Conservation (phyloP, 192 early-diverging fungal genomes). For the Entomortierella parvispora region DNA sequence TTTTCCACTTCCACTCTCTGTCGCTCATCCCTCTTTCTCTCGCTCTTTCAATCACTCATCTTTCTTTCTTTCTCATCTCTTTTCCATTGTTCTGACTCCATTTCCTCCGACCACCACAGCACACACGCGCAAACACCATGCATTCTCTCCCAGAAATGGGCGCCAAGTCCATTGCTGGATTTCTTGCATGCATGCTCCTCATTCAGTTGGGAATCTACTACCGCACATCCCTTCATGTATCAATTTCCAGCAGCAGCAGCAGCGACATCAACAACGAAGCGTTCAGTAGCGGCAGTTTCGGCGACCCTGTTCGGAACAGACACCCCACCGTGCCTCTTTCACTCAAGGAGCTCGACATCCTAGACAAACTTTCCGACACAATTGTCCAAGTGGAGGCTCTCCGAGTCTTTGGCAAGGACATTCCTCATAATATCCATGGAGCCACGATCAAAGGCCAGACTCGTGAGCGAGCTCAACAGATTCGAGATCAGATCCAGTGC, state of each 20-base stretch:
- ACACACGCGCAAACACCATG: not conserved
- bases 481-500: constrained; percentile 42
- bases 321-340: constrained; percentile 16
- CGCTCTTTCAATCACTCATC: too few relatives aligned
- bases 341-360: not conserved
- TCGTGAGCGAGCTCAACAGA: not conserved
- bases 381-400: constrained; percentile 11
- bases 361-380: constrained; percentile 12
- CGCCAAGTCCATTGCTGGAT: not conserved
- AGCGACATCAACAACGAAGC: not conserved
- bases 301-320: not conserved
- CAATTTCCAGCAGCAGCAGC: not conserved
- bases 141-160: not conserved
- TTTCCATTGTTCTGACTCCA: too few relatives aligned
- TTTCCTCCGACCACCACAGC: too few relatives aligned
- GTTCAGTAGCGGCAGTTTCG: not conserved
- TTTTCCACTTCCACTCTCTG: too few relatives aligned
- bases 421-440: constrained; percentile 9
- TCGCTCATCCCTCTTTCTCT: too few relatives aligned
- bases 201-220: not conserved
- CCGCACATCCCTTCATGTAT: not conserved
- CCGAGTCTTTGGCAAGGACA: constrained; percentile 8
- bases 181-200: constrained; percentile 3
- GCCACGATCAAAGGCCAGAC: not conserved
- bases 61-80: not conserved